Evolutionary conservation across 441 rosid genomes (phyloP).

Genomic region (Erodium texanum): DNA sequence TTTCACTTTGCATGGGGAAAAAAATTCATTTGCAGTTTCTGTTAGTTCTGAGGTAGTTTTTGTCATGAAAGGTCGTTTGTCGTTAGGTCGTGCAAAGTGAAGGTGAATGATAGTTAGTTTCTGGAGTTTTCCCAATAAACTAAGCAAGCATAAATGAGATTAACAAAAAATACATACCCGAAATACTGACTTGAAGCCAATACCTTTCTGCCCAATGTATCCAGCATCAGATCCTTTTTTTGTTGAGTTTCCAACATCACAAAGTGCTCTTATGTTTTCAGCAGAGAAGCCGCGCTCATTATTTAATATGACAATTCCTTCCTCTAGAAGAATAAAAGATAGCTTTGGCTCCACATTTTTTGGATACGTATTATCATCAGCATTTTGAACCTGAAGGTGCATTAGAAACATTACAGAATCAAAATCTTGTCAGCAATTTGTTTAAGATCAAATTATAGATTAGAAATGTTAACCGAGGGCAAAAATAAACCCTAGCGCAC

Average conservation of each 20-base stretch:
- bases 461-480: neutral
- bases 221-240: slow-evolving; percentile 78
- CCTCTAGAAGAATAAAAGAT: slow-evolving; percentile 72
- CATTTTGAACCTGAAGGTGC: slow-evolving; percentile 84
- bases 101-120: too few relatives aligned
- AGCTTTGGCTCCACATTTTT: slow-evolving; percentile 74
- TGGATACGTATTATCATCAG: slow-evolving; percentile 87
- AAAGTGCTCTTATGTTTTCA: slow-evolving; percentile 80
- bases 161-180: slow-evolving; percentile 48
- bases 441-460: neutral
- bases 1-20: too few relatives aligned
- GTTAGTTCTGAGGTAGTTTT: too few relatives aligned
- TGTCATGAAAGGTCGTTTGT: too few relatives aligned
- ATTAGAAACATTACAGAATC: slow-evolving; percentile 16
- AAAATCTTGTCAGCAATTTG: neutral
- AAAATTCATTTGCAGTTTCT: too few relatives aligned
- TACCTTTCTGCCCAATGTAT: slow-evolving; percentile 97
- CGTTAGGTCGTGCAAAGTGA: too few relatives aligned
- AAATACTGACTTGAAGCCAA: slow-evolving; percentile 99
- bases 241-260: slow-evolving; percentile 98
- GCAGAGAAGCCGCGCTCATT: slow-evolving; percentile 89
- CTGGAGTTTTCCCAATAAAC: too few relatives aligned
- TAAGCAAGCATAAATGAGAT: neutral
- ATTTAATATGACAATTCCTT: slow-evolving; percentile 67
- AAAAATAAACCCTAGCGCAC: too few relatives aligned